Evolutionary conservation across 768 basidiomycete species (phyloP).

Genomic region (Suillus fuscotomentosus): DNA sequence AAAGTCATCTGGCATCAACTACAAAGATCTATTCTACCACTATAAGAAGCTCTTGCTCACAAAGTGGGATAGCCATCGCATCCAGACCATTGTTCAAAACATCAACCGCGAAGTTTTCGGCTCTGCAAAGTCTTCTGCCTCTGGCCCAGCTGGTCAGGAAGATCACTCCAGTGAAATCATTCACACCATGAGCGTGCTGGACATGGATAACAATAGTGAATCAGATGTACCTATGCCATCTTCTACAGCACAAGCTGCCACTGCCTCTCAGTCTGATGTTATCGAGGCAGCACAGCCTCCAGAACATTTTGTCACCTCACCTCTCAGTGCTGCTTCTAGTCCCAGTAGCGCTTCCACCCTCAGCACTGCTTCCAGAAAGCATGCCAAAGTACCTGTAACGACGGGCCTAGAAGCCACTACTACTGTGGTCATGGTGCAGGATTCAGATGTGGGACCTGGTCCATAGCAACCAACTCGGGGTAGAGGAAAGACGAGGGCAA

Average conservation of each 20-base stretch:
- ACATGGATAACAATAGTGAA: not conserved
- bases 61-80: not conserved
- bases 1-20: not conserved
- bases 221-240: not conserved
- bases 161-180: not conserved
- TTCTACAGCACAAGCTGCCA: not conserved
- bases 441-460: not conserved
- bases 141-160: not conserved
- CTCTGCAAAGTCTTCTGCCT: not conserved
- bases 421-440: not conserved
- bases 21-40: slow-evolving; percentile 1
- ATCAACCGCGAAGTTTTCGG: slow-evolving; percentile 1
- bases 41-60: slow-evolving; percentile 4
- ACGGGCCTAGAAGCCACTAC: not conserved
- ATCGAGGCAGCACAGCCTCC: not conserved
- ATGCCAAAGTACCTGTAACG: not conserved
- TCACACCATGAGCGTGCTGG: not conserved
- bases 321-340: not conserved
- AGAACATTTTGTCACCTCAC: not conserved
- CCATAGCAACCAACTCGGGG: not conserved
- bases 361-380: not conserved
- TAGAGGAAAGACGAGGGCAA: not conserved
- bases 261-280: not conserved
- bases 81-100: not conserved
- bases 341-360: not conserved